These are phyloP conservation scores for Eucalyptus rudis DNA, from an alignment of 345 rosid genomes.

Conservation along the genomic window DNA sequence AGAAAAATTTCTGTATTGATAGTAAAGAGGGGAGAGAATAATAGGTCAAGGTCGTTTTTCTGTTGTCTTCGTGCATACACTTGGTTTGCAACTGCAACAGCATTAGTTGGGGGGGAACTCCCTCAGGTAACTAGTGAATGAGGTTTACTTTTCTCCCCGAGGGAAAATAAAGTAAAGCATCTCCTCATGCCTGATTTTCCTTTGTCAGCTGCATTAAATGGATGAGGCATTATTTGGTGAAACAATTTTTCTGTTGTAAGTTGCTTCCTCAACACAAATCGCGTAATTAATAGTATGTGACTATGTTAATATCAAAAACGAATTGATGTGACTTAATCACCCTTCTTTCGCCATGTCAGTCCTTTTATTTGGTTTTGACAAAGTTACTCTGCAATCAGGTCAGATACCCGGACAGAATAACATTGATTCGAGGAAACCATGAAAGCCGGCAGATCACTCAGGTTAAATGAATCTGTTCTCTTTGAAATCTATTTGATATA, in stretches of 20 bases:
- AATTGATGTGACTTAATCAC: background rate
- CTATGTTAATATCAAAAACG: background rate
- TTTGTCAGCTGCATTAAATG: background rate
- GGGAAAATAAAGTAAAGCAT: background rate
- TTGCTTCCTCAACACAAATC: background rate
- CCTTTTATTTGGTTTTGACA: background rate
- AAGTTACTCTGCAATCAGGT: conserved; percentile 40
- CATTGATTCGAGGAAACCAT: conserved; percentile 93
- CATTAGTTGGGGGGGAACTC: background rate
- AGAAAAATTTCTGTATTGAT: background rate
- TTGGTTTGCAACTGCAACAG: background rate
- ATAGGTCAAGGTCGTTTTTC: background rate
- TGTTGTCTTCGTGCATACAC: background rate
- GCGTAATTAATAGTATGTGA: background rate
- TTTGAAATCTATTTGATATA: background rate
- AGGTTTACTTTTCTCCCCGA: background rate
- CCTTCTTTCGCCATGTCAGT: background rate
- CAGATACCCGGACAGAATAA: conserved; percentile 92
- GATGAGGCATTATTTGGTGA: background rate
- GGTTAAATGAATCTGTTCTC: conserved; percentile 21
- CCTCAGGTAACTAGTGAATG: background rate
- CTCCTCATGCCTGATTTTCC: background rate
- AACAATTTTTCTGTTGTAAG: background rate
- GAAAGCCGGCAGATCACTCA: conserved; percentile 98
- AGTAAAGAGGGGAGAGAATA: background rate